phyloP scores from a whole-genome alignment of 1,284 basidiomycete genomes.

The Inonotus hispidus region DNA sequence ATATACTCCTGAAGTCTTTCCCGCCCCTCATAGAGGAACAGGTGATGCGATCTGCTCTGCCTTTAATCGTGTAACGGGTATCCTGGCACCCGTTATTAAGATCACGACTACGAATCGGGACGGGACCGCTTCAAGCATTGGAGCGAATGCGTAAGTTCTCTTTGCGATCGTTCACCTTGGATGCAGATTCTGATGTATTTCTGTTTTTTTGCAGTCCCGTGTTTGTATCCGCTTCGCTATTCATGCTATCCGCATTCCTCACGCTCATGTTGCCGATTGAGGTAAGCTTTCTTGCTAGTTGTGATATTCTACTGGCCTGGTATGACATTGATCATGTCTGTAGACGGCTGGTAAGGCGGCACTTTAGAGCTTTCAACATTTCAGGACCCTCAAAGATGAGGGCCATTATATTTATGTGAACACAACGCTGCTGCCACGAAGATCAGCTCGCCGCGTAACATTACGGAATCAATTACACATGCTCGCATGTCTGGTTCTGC shows the following conservation, averaged over 20 bases:
- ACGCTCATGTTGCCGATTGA: slow-evolving; percentile 54
- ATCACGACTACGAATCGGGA: slow-evolving; percentile 33
- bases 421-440: background rate
- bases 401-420: too few species aligned
- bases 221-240: slow-evolving; percentile 49
- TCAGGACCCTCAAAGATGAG: background rate
- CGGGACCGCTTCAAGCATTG: slow-evolving; percentile 12
- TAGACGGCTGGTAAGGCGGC: slow-evolving; percentile 7
- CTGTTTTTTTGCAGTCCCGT: slow-evolving; percentile 38
- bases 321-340: background rate
- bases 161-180: background rate
- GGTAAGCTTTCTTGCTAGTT: slow-evolving; percentile 35
- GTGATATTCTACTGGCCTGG: background rate
- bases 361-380: background rate
- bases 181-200: slow-evolving; percentile 11
- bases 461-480: background rate
- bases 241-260: slow-evolving; percentile 43
- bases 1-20: slow-evolving; percentile 62
- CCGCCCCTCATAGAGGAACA: slow-evolving; percentile 57
- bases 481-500: background rate
- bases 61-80: slow-evolving; percentile 50
- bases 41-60: slow-evolving; percentile 54
- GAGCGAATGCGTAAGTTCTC: slow-evolving; percentile 29
- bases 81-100: slow-evolving; percentile 51
- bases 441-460: too few species aligned